phyloP scores from a whole-genome alignment of 2,329 filamentous ascomycete genomes.

The Shiraia sp. region DNA sequence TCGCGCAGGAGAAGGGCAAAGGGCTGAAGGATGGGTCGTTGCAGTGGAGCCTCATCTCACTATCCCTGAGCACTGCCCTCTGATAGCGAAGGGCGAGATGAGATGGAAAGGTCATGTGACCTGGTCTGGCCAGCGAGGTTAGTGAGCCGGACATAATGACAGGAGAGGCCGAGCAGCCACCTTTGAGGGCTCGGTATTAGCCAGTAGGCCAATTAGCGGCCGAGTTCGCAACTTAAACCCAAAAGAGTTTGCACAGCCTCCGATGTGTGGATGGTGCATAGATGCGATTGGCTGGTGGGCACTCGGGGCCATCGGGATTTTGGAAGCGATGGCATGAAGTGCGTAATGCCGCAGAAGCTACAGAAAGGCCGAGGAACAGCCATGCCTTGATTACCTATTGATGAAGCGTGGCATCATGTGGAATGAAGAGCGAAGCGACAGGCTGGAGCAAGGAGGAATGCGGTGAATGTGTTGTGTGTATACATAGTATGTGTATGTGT shows the following conservation, averaged over 20 bases:
- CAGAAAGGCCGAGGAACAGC: background rate
- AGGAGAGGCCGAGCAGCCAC: too few species aligned
- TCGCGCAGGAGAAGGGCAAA: background rate
- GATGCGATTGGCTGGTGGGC: conserved; percentile 12
- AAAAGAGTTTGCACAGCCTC: conserved; percentile 19
- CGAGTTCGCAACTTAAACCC: conserved; percentile 6
- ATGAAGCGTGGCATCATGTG: background rate
- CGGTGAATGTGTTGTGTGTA: too few species aligned
- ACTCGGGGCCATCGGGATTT: conserved; percentile 14
- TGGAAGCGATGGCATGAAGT: conserved; percentile 14
- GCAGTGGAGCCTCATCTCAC: conserved; percentile 3
- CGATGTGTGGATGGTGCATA: conserved; percentile 9
- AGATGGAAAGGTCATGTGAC: background rate
- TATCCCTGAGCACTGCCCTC: too few species aligned
- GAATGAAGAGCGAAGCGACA: background rate
- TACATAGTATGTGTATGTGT: too few species aligned
- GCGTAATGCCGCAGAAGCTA: conserved; percentile 15
- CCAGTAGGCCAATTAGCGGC: conserved; percentile 1
- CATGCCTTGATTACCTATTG: background rate
- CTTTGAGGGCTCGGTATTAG: too few species aligned
- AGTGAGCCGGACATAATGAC: too few species aligned
- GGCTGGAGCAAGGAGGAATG: background rate
- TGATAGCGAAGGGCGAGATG: too few species aligned
- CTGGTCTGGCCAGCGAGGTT: background rate
- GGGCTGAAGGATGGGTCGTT: conserved; percentile 2